Conservation (phyloP, 2,329 filamentous ascomycete species). For the Penicillium olsonii region DNA sequence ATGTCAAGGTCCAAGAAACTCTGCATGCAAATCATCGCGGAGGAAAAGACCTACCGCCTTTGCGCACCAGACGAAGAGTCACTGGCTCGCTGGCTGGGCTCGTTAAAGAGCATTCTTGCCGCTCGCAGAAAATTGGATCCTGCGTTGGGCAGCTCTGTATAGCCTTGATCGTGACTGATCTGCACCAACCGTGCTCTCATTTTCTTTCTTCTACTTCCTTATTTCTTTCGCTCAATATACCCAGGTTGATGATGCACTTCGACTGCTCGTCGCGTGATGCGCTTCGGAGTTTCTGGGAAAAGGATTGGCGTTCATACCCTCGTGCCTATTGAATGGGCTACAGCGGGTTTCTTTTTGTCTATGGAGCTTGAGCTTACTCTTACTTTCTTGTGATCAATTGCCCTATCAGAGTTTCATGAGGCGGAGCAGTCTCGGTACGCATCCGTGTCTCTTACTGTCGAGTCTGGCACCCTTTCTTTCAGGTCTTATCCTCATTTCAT, state of each 20-base stretch:
- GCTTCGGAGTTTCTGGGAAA: slow-evolving; percentile 9
- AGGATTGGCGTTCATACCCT: slow-evolving; percentile 16
- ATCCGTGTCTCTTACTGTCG: neutral
- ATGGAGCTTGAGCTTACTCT: neutral
- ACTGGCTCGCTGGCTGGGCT: slow-evolving; percentile 80
- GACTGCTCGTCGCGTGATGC: slow-evolving; percentile 3
- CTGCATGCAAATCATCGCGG: slow-evolving; percentile 90
- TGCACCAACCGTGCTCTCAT: neutral
- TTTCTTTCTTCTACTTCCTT: slow-evolving; percentile 3
- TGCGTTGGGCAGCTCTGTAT: slow-evolving; percentile 16
- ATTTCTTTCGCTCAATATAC: slow-evolving; percentile 22
- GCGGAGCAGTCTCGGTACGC: neutral
- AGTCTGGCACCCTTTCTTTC: neutral
- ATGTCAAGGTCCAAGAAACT: slow-evolving; percentile 79
- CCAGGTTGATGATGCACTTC: slow-evolving; percentile 16
- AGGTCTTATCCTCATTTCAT: neutral
- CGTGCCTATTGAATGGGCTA: neutral
- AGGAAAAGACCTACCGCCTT: slow-evolving; percentile 81
- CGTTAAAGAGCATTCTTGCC: slow-evolving; percentile 72
- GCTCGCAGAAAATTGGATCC: slow-evolving; percentile 37
- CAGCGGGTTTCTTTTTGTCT: neutral
- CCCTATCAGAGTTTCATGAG: neutral
- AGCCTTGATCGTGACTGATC: neutral
- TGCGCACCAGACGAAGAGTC: slow-evolving; percentile 78
- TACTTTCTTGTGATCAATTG: neutral